Evolutionary conservation across 2,329 filamentous ascomycete species (phyloP).

Genomic region (Dactylellina haptotyla): DNA sequence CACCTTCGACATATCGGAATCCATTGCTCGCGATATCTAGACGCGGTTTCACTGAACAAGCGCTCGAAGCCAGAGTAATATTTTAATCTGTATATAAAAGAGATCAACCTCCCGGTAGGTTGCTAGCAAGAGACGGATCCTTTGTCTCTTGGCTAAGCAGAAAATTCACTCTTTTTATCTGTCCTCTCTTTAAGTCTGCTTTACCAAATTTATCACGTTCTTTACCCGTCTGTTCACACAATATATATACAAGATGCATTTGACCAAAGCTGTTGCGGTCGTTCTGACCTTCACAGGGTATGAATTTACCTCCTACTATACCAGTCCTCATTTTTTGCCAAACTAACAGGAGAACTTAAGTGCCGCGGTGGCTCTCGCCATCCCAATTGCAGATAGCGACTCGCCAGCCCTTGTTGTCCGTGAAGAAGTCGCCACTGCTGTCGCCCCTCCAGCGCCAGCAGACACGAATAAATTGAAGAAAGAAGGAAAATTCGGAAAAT

Average conservation of each 20-base stretch:
- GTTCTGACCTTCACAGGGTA: not conserved
- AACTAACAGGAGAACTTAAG: not conserved
- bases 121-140: not conserved
- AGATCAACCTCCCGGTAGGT: not conserved
- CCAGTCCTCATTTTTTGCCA: not conserved
- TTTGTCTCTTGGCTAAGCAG: not conserved
- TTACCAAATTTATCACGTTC: conserved; percentile 1
- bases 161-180: not conserved
- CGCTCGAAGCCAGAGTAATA: no score
- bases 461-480: no score
- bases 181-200: not conserved
- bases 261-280: not conserved
- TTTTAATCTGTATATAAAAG: not conserved
- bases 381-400: not conserved
- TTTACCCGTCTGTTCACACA: not conserved
- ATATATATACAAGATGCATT: not conserved
- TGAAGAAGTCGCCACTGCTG: not conserved
- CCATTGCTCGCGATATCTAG: not conserved
- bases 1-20: not conserved
- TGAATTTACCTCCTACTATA: not conserved
- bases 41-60: not conserved
- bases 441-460: not conserved
- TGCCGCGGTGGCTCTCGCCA: not conserved
- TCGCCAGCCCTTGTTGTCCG: not conserved
- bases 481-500: not conserved